phyloP scores from a whole-genome alignment of 352 stramenopile species.

The Phytophthora capsici region DNA sequence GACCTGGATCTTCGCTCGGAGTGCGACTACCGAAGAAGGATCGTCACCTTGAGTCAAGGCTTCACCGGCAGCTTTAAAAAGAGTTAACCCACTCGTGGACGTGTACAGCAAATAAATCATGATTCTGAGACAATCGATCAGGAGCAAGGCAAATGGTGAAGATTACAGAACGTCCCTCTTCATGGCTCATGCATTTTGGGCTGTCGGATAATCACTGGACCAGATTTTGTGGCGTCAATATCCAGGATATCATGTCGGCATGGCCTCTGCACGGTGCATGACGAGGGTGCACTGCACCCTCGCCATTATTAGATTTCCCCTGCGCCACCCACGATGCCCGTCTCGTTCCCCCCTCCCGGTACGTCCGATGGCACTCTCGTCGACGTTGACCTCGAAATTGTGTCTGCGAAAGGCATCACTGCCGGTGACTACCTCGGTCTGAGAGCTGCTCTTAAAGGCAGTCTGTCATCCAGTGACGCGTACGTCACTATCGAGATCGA shows the following conservation, averaged over 20 bases:
- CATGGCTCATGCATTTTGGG: background rate
- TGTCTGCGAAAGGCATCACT: constrained; percentile 39
- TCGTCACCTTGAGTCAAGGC: too few species aligned
- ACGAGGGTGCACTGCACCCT: too few species aligned
- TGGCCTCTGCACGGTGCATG: too few species aligned
- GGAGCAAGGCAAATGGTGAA: background rate
- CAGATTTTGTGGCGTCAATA: constrained; percentile 6
- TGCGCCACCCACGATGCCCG: constrained; percentile 2
- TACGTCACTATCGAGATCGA: constrained; percentile 40
- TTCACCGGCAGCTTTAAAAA: too few species aligned
- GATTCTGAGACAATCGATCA: constrained; percentile 13
- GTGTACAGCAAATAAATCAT: constrained; percentile 8
- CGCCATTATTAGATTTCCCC: constrained; percentile 9
- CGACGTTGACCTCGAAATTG: constrained; percentile 41
- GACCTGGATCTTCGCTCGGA: too few species aligned
- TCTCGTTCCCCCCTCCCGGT: constrained; percentile 4
- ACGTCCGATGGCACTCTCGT: constrained; percentile 15
- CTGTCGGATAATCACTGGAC: constrained; percentile 21
- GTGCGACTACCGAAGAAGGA: too few species aligned
- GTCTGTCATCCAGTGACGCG: constrained; percentile 38
- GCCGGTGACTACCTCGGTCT: constrained; percentile 36
- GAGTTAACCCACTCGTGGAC: background rate
- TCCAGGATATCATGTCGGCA: background rate
- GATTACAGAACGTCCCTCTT: constrained; percentile 11
- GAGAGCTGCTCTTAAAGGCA: constrained; percentile 21